Evolutionary conservation across 306 rosid genomes (phyloP).

Genomic region (Corylus avellana): DNA sequence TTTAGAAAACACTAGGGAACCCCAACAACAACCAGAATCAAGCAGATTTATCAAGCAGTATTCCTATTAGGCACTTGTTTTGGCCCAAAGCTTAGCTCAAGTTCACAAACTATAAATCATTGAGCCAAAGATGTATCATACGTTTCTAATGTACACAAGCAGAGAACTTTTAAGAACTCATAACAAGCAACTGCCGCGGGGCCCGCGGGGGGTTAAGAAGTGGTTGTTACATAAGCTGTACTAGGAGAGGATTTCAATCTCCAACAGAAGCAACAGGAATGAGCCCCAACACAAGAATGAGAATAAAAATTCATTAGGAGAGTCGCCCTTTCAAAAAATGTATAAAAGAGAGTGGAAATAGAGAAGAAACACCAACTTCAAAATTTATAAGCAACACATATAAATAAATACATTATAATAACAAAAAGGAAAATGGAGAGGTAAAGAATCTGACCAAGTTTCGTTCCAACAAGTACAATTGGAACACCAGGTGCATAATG

Average conservation of each 20-base stretch:
- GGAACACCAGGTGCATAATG: conserved; percentile 99
- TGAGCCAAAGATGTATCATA: neutral
- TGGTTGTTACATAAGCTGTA: neutral
- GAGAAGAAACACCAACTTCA: neutral
- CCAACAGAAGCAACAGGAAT: neutral
- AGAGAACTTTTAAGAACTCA: neutral
- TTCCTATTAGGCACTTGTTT: neutral
- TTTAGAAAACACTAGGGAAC: neutral
- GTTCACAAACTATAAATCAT: neutral
- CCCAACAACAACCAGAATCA: neutral
- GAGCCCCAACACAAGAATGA: neutral
- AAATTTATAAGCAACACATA: neutral
- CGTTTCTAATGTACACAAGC: neutral
- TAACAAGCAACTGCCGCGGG: too few relatives aligned
- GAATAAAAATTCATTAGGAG: neutral
- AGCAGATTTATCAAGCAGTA: neutral
- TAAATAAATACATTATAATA: neutral
- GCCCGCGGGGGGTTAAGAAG: neutral
- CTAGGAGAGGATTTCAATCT: neutral
- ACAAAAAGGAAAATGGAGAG: conserved; percentile 19
- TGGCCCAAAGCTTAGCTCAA: neutral
- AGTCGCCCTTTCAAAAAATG: neutral
- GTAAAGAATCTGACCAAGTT: conserved; percentile 79
- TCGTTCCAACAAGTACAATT: conserved; percentile 91
- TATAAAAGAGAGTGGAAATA: neutral